A percentile compares a stretch with the other conserved stretches of the same genome.
Conservation (phyloP, 805 yeast species). For the Suhomyces prunicola region DNA sequence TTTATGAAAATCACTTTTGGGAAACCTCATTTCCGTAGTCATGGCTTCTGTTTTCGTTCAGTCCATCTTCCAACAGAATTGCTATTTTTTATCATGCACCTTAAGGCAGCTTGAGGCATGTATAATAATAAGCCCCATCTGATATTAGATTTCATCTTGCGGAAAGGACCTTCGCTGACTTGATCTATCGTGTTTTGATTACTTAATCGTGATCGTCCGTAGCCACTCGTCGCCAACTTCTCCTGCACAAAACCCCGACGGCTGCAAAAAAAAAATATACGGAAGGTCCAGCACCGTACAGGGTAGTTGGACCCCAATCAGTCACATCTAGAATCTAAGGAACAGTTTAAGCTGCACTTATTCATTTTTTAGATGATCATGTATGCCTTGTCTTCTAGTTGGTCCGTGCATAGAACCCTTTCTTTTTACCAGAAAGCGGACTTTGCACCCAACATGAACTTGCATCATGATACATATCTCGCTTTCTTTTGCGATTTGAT, state of each 20-base stretch:
- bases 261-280: not conserved
- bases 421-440: not conserved
- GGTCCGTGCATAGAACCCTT: not conserved
- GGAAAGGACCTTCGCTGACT: not conserved
- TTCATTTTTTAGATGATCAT: not conserved
- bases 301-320: not conserved
- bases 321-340: not conserved
- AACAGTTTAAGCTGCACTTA: not conserved
- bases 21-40: not conserved
- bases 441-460: slow-evolving; percentile 2
- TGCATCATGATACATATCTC: slow-evolving; percentile 3
- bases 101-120: not conserved
- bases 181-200: not conserved
- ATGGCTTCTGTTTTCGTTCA: not conserved
- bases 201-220: not conserved
- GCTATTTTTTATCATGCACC: not conserved
- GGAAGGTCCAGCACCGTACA: not conserved
- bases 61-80: not conserved
- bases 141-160: not conserved
- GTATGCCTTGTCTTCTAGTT: not conserved
- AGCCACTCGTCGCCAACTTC: not conserved
- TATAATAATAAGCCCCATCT: not conserved
- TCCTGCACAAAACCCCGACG: not conserved
- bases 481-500: not conserved
- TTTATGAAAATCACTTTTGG: not conserved